Base-by-base conservation (phyloP, 1,284 basidiomycete species). In the Fistulina hepatica region DNA sequence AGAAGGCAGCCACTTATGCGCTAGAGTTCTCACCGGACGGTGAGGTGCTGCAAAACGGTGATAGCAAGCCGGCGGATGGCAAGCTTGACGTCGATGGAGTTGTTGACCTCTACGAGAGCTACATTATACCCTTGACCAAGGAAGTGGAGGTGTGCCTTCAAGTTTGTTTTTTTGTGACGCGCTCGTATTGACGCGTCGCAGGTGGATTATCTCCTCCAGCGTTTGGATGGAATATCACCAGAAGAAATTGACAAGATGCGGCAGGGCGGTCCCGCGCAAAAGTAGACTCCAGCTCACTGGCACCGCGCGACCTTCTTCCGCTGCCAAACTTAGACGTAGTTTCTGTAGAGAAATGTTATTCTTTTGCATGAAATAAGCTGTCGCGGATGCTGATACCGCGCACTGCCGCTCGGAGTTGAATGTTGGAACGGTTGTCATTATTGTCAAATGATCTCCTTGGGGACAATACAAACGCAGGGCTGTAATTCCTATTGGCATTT, bases 61-160 rank as follows among this genome's bases (percentile, higher is more conserved):
- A 45, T 26, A 48, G 48, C 10, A 41, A 49, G 35, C 55, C 57
- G 34, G 57, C 52, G 5, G 51, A 52, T 25, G 58, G 67, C 31
- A 95, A 95, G 66, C 88, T 98, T 48, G 92, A 97, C 49, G 81
- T 93, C 0, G 85, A 92, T 44, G 81, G 86, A 28, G 90, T 98
- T 6, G 88, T 97, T 13, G 77, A 85, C 52, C 62, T 99, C 49
- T 99, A 98, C 58, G 77, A 92, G 55, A 83, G 82, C 50, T 92
- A 84, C 55, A 91, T 99, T 47, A 98, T 99, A 42, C 95, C 95
- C 5, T 58, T 98, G 47, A 99, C 95, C 5, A 97, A 94, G 61
- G 90, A 94, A 52, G 91, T 99, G 35, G 95, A 99, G 82, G 94
- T 94, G 52, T 41, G 81, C 55, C 40, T 20, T 15, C 24, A 22